Percentiles rank a stretch among this genome's conserved stretches.
phyloP scores from a whole-genome alignment of 208 protist species.

The Acanthamoeba triangularis region DNA sequence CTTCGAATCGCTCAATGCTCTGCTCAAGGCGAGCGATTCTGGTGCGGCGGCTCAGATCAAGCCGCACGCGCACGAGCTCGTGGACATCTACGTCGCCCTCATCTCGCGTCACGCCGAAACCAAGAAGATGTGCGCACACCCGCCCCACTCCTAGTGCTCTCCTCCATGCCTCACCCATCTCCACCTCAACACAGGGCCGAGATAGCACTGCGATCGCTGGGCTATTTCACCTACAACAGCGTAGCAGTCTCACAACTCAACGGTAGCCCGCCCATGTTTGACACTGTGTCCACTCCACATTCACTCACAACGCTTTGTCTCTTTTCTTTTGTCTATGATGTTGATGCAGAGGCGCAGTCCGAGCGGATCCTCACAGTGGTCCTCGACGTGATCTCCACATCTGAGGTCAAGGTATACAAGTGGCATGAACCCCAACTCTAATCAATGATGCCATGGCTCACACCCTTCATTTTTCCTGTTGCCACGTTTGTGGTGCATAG shows the following conservation, averaged over 20 bases:
- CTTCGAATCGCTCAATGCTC: slow-evolving; percentile 19
- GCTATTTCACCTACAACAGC: not conserved
- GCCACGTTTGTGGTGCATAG: not conserved
- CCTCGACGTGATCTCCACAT: not conserved
- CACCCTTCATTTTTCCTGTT: not conserved
- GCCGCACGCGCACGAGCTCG: not conserved
- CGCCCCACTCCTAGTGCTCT: not conserved
- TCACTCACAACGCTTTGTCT: not conserved
- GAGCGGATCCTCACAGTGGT: not conserved
- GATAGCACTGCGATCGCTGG: slow-evolving; percentile 18
- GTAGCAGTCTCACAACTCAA: not conserved
- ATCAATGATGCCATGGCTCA: not conserved
- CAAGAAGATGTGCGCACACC: slow-evolving; percentile 15
- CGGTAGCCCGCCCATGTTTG: not conserved
- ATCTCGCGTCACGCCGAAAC: not conserved
- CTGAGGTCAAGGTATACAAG: not conserved
- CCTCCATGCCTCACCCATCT: not conserved
- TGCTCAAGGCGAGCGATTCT: slow-evolving; percentile 7
- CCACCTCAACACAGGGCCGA: not conserved
- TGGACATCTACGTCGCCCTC: not conserved
- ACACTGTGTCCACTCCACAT: not conserved
- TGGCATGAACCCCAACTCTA: not conserved
- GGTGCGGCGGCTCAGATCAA: not conserved
- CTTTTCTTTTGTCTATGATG: not conserved
- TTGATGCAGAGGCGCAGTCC: not conserved